Conservation (phyloP, 305 asterid species). For the Fraxinus floribunda region DNA sequence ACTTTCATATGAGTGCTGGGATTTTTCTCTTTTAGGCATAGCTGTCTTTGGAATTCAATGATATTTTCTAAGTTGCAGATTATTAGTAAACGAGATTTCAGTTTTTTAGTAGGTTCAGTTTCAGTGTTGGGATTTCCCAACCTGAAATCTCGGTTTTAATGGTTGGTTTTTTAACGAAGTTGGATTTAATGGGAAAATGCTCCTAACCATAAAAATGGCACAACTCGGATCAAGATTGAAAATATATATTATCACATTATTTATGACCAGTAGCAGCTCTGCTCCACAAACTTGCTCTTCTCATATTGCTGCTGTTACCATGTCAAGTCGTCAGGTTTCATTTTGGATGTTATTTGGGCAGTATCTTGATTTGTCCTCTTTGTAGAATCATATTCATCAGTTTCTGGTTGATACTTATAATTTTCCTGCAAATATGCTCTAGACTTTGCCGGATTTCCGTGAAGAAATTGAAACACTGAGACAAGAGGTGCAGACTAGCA, state of each 20-base stretch:
- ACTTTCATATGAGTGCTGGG: neutral
- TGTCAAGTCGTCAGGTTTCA: neutral
- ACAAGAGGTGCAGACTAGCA: slow-evolving; percentile 64
- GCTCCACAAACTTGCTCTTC: neutral
- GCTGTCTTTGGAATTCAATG: neutral
- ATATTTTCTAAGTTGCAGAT: neutral
- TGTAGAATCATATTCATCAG: slow-evolving; percentile 1
- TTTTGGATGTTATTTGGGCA: neutral
- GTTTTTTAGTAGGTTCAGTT: neutral
- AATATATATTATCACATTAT: neutral
- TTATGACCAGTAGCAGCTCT: neutral
- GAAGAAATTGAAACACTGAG: slow-evolving; percentile 65
- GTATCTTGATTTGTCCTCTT: slow-evolving; percentile 19
- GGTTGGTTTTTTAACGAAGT: neutral
- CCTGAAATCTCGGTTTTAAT: neutral
- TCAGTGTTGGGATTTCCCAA: neutral
- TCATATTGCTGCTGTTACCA: neutral
- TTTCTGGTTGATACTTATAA: slow-evolving; percentile 11
- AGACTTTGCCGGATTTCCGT: slow-evolving; percentile 47
- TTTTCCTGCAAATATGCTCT: slow-evolving; percentile 14
- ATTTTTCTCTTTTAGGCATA: neutral
- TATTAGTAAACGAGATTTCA: neutral
- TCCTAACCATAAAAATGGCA: neutral
- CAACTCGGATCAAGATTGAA: neutral
- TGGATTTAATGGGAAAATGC: neutral